phyloP scores from a whole-genome alignment of 495 filamentous ascomycete genomes.

The Cryomyces antarcticus region DNA sequence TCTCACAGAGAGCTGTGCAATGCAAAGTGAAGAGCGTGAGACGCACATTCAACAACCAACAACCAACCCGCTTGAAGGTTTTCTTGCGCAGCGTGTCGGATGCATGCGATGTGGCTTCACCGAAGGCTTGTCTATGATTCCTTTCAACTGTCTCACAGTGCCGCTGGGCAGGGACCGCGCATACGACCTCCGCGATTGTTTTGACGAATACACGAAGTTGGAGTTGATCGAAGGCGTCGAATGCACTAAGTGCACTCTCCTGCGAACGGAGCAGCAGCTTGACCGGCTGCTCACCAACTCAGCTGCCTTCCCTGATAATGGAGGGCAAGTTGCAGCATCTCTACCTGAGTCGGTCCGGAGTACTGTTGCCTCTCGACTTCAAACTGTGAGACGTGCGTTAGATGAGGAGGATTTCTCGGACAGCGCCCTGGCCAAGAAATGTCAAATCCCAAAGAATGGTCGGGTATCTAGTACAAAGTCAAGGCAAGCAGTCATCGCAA shows the following conservation, averaged over 20 bases:
- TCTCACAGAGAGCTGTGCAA: slow-evolving; percentile 9
- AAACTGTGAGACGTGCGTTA: slow-evolving; percentile 44
- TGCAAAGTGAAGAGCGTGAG: slow-evolving; percentile 14
- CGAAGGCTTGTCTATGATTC: slow-evolving; percentile 68
- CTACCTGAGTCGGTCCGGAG: slow-evolving; percentile 7
- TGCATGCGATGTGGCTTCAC: slow-evolving; percentile 74
- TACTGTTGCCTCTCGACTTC: slow-evolving; percentile 26
- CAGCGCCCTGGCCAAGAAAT: slow-evolving; percentile 46
- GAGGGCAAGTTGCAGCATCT: not conserved
- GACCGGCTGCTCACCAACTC: slow-evolving; percentile 21
- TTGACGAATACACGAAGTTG: slow-evolving; percentile 68
- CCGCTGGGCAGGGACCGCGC: slow-evolving; percentile 32
- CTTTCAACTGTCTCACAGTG: slow-evolving; percentile 87
- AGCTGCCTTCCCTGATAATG: slow-evolving; percentile 15
- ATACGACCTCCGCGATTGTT: slow-evolving; percentile 52
- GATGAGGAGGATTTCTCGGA: slow-evolving; percentile 68
- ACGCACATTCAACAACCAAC: not conserved
- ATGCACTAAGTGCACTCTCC: slow-evolving; percentile 75
- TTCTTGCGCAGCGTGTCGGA: slow-evolving; percentile 74
- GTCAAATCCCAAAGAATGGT: slow-evolving; percentile 48
- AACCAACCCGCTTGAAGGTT: slow-evolving; percentile 61
- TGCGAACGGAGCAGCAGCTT: slow-evolving; percentile 31
- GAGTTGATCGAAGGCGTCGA: slow-evolving; percentile 76
- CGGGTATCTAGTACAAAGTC: slow-evolving; percentile 61
- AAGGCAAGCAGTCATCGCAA: slow-evolving; percentile 65